Base-by-base conservation (phyloP, 2,329 filamentous ascomycete genomes). In the Aureobasidium sp. region DNA sequence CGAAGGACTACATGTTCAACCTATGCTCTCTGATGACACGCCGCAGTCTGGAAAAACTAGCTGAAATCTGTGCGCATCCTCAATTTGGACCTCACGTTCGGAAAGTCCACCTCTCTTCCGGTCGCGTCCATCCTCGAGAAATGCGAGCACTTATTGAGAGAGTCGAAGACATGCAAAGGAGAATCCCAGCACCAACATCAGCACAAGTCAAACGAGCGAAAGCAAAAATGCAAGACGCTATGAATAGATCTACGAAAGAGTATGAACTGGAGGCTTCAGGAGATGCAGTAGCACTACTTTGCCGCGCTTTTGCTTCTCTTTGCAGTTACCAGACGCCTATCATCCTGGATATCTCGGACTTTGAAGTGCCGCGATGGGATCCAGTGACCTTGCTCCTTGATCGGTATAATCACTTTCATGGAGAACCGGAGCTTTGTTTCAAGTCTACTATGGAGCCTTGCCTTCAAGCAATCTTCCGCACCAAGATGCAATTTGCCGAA, bases 361-460 rank as follows among this genome's bases (percentile, higher is more conserved):
- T 47, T 20, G 55, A 58, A 27, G 41, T 47, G 9, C 42, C 42
- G 8, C 26, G 29, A 17, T 58, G 55, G 55, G 55, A 58, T 12
- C 41, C 41, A 17, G 41, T 58, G 1, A 37, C 41, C 29, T 47
- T 58, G 32, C 32, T 47, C 10, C 32, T 58, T 8, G 55, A 58
- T 8, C 47, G 12, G 20, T 47, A 58, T 7, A 37, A 42, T 8
- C 42, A 58, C 12, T 46, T 47, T 7, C 42, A 46, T 47, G 55
- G 55, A 23, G 41, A 58, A 7, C 55, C 55, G 42, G 55, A 58
- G 20, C 32, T 58, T 13, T 58, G 55, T 32, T 58, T 58, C 42
- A 58, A 58, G 13, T 46, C 41, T 5, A 58, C 55, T 2, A 58
- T 58, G 41, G 55, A 58, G 27, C 55, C 55, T 36, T 58, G 55